Base-by-base conservation (phyloP, 352 stramenopile species). In the Phytopythium litorale region DNA sequence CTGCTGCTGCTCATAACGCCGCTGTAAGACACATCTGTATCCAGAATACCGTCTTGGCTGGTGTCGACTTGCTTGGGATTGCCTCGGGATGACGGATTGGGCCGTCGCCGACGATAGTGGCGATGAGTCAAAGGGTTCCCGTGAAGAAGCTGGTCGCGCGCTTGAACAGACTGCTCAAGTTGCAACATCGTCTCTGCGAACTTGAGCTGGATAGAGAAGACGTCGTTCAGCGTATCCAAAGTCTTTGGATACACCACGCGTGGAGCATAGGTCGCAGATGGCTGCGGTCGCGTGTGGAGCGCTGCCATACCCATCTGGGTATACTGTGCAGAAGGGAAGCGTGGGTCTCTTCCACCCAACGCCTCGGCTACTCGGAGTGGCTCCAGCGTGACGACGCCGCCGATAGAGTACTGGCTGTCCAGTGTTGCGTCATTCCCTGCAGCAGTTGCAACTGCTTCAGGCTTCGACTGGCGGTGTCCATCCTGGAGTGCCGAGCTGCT, bases 161-260 rank as follows among this genome's bases (percentile, higher is more conserved):
- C 57, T 54, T 88, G 81, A 21, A 91, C 78, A 0, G 77, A 88
- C 61, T 88, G 79, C 28, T 91, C 81, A 16, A 91, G 65, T 54
- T 84, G 81, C 0, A 78, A 66, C 79, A 91, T 89, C 45, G 79
- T 91, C 70, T 91, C 81, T 0, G 81, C 81, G 32, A 91, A 91
- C 48, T 87, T 79, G 15, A 88, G 54, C 57, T 91, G 79, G 43
- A 91, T 68, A 9, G 68, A 74, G 43, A 89, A 87, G 16, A 91
- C 79, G 45, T 91, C 79, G 43, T 74, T 82, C 23, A 91, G 60
- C 12, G 76, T 65, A 23, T 85, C 77, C 11, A 71, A 52, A 18
- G 67, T 62, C 54, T 66, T 63, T 11, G 64, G 48, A 48, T 63
- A 71, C 13, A 42, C 25, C 23, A 48, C 16, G 15, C 58, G 53